Base-by-base conservation (phyloP, 139 green algal genomes). In the Chlorella sp. region DNA sequence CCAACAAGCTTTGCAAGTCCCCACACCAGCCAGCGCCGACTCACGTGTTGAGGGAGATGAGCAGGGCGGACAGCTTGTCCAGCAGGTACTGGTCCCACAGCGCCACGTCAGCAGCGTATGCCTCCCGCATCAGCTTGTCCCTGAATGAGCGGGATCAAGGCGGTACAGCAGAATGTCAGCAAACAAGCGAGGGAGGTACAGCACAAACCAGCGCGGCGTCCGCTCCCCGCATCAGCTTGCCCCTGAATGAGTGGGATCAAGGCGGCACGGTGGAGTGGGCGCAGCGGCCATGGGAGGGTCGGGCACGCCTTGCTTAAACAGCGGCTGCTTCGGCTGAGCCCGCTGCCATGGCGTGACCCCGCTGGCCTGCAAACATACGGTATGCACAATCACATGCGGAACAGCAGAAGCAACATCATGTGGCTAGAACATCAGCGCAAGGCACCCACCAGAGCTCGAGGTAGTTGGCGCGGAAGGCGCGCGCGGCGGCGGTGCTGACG, bases 41-140 rank as follows among this genome's bases (percentile, higher is more conserved):
- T 46, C 81, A 94, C 90, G 90, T 92, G 87, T 76, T 94, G n/a
- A 97, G 82, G 8, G 89, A 90, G 19, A 90, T 93, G 36, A 92
- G 62, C 48, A 95, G 73, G 73, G 87, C 75, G 30, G 69, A 69
- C 14, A 95, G 62, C 69, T 88, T 90, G 77, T 95, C 92, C 73
- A 94, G 84, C 69, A 94, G 48, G 73, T 88, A 91, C 36, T 89
- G 87, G 84, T 95, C 92, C 40, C 86, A 89, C 87, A 96, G 84
- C 24, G 30, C 72, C 58, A 56, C 30, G 17, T 81, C 81, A 2
- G 70, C 72, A 7, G 40, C 26, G 40, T 70, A 41, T 30, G 72
- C 70, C 70, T 86, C 79, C 0, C 79, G 64, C 79, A 84, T 85
- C 41, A 30, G 91, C 93, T 40, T 46, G 28, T n/a, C 72, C 72